These are phyloP conservation scores for Phytophthora pinifolia DNA, from an alignment of 352 stramenopile species.

Conservation along the genomic window DNA sequence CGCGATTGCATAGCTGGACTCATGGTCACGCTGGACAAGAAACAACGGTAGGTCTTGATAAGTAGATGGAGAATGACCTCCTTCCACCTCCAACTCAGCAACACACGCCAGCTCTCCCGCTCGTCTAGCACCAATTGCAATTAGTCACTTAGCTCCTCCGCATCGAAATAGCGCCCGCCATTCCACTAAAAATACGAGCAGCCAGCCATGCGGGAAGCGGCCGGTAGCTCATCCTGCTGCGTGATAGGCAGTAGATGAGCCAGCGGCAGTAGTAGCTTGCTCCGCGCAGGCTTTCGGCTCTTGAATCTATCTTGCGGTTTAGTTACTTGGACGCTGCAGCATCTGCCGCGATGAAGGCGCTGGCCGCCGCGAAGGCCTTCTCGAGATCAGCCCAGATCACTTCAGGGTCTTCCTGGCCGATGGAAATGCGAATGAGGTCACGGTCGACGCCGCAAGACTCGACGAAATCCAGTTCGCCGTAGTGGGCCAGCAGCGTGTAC, in stretches of 20 bases:
- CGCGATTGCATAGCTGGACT: constrained; percentile 16
- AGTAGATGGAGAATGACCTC: constrained; percentile 7
- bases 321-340: constrained; percentile 13
- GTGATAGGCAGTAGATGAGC: constrained; percentile 18
- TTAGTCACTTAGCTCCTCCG: constrained; percentile 20
- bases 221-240: constrained; percentile 26
- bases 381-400: constrained; percentile 61
- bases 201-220: constrained; percentile 16
- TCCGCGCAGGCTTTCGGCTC: constrained; percentile 6
- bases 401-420: constrained; percentile 89
- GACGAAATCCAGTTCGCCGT: constrained; percentile 91
- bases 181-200: constrained; percentile 27
- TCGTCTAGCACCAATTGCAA: constrained; percentile 20
- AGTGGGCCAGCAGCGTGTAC: constrained; percentile 93
- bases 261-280: constrained; percentile 10
- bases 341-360: constrained; percentile 13
- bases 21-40: constrained; percentile 18
- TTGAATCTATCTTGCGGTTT: constrained; percentile 6
- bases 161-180: constrained; percentile 24
- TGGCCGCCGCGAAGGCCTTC: constrained; percentile 33
- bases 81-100: too few relatives aligned
- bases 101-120: not conserved
- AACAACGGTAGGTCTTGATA: too few relatives aligned
- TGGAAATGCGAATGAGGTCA: constrained; percentile 90
- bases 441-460: constrained; percentile 89